A percentile compares a stretch with the other conserved stretches of the same genome.
These are phyloP conservation scores for Picea glauca DNA, from an alignment of 75 land plant species.

Conservation along the genomic window DNA sequence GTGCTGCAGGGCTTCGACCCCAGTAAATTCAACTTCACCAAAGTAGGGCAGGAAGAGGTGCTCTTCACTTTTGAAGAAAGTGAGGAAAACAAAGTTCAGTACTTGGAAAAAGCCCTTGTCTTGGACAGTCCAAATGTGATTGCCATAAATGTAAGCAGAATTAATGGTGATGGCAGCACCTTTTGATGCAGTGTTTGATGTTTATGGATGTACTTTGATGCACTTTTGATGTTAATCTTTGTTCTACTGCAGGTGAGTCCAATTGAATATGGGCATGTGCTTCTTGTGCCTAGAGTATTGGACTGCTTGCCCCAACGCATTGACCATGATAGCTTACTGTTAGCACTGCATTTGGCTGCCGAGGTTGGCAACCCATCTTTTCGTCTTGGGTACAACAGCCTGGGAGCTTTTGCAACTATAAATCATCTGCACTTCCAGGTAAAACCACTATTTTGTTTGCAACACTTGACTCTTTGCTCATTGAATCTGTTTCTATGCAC, in stretches of 20 bases:
- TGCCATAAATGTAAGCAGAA: constrained; percentile 75
- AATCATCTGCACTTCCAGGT: constrained; percentile 99
- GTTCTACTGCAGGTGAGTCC: constrained; percentile 75
- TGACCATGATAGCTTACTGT: constrained; percentile 67
- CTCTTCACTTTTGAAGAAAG: constrained; percentile 78
- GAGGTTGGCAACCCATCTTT: constrained; percentile 82
- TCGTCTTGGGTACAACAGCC: constrained; percentile 91
- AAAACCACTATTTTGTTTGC: too few species aligned
- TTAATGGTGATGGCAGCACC: too few species aligned
- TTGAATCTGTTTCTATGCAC: too few species aligned
- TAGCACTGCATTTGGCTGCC: constrained; percentile 75
- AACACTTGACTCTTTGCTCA: too few species aligned
- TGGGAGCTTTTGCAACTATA: constrained; percentile 98
- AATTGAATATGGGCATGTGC: constrained; percentile 95
- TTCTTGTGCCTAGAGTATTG: constrained; percentile 76
- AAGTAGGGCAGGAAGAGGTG: constrained; percentile 91
- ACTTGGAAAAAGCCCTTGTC: constrained; percentile 39
- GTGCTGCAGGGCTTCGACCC: constrained; percentile 90
- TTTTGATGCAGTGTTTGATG: not conserved
- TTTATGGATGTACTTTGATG: constrained; percentile 68
- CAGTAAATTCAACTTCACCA: constrained; percentile 95
- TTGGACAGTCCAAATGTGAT: constrained; percentile 66
- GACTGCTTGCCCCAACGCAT: constrained; percentile 83
- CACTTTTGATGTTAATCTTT: constrained; percentile 6
- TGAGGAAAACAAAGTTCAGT: constrained; percentile 22